phyloP scores from a whole-genome alignment of 441 rosid genomes.

The Populus hybrid region DNA sequence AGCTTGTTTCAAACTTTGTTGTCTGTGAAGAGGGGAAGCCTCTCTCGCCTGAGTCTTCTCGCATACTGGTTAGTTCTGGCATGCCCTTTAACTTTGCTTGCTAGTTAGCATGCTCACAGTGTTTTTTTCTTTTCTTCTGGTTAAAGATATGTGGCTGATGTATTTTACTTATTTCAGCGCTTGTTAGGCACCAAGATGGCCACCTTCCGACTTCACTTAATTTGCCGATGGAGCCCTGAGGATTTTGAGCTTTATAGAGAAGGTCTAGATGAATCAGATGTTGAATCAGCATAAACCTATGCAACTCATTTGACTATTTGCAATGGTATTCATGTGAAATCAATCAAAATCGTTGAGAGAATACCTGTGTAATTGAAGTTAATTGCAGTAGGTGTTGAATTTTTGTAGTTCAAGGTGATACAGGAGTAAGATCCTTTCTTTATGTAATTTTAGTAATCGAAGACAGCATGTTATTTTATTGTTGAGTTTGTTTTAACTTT shows the following conservation, averaged over 20 bases:
- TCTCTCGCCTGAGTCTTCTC: constrained; percentile 84
- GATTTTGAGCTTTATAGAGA: constrained; percentile 74
- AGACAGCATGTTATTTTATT: not conserved
- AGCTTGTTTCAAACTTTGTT: constrained; percentile 77
- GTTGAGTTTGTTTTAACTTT: not conserved
- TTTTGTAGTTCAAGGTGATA: not conserved
- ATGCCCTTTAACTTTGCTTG: not conserved
- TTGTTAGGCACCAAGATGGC: constrained; percentile 89
- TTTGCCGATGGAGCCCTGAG: constrained; percentile 77
- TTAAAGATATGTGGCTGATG: not conserved
- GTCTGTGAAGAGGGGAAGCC: constrained; percentile 94
- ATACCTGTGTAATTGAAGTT: not conserved
- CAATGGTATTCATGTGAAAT: not conserved
- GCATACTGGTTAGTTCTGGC: constrained; percentile 61
- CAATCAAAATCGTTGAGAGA: not conserved
- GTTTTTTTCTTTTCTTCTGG: not conserved
- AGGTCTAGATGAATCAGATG: constrained; percentile 65
- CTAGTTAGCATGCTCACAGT: not conserved
- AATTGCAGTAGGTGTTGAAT: not conserved
- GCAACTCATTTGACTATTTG: not conserved
- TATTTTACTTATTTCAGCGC: constrained; percentile 49
- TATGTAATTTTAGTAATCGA: not conserved
- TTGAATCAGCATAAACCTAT: constrained; percentile 57
- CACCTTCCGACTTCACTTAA: constrained; percentile 72
- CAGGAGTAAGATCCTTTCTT: not conserved